Percentiles rank a stretch among this genome's conserved stretches.
phyloP scores from a whole-genome alignment of 441 rosid species.

The Corymbia citriodora region DNA sequence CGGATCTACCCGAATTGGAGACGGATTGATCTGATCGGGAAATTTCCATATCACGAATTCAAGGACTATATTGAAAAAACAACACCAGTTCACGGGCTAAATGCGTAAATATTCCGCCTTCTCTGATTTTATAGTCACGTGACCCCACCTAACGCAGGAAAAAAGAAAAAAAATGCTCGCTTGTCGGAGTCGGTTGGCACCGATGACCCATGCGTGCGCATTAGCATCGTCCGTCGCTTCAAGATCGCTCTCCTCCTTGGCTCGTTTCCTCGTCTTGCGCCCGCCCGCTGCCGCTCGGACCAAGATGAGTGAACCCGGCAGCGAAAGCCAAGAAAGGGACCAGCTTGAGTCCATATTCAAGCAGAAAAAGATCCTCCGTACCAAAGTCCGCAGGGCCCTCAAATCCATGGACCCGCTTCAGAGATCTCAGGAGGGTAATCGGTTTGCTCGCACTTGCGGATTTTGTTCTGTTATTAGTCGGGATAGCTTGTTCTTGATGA shows the following conservation, averaged over 20 bases:
- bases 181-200: not conserved
- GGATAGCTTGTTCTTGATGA: not conserved
- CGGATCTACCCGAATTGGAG: not conserved
- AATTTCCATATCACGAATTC: not conserved
- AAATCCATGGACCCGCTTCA: slow-evolving; percentile 72
- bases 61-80: not conserved
- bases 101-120: not conserved
- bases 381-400: slow-evolving; percentile 65
- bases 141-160: too few species aligned
- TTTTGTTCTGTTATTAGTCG: not conserved
- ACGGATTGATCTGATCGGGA: rapidly evolving
- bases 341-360: slow-evolving; percentile 47
- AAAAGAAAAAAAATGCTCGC: not conserved
- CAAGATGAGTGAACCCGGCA: slow-evolving; percentile 1
- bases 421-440: slow-evolving; percentile 59
- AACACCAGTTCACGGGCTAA: not conserved
- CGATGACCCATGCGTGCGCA: slow-evolving; percentile 5
- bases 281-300: slow-evolving; percentile 21
- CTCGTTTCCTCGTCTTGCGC: not conserved
- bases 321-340: slow-evolving; percentile 8
- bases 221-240: not conserved
- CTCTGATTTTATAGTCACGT: not conserved
- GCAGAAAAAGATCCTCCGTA: slow-evolving; percentile 55
- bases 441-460: not conserved
- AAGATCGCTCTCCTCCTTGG: not conserved